phyloP scores from a whole-genome alignment of 768 basidiomycete genomes.

The Tulasnella sp. region DNA sequence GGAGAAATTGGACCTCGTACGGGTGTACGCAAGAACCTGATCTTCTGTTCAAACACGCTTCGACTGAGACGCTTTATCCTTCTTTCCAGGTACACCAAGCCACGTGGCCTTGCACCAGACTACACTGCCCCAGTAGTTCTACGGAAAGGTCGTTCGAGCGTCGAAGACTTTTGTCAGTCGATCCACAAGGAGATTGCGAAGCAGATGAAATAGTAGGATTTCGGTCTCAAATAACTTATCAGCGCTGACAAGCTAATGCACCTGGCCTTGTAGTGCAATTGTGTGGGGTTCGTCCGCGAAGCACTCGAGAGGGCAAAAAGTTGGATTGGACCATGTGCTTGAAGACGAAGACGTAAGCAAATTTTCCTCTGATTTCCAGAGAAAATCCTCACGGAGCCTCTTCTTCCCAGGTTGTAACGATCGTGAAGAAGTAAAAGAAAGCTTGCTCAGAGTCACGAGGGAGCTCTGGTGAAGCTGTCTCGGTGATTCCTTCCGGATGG shows the following conservation, averaged over 20 bases:
- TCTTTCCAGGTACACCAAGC: slow-evolving; percentile 74
- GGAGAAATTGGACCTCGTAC: slow-evolving; percentile 87
- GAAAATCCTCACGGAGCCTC: slow-evolving; percentile 34
- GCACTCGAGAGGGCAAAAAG: slow-evolving; percentile 94
- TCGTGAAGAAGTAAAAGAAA: slow-evolving; percentile 55
- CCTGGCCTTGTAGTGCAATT: slow-evolving; percentile 59
- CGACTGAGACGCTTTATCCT: background rate
- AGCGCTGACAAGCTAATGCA: background rate
- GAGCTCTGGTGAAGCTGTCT: background rate
- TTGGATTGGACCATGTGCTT: slow-evolving; percentile 81
- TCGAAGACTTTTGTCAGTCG: slow-evolving; percentile 90
- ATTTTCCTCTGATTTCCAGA: background rate
- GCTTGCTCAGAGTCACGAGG: background rate
- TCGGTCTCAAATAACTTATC: background rate
- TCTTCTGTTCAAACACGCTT: background rate
- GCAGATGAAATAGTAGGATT: slow-evolving; percentile 90
- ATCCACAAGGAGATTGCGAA: slow-evolving; percentile 98
- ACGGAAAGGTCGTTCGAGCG: slow-evolving; percentile 47
- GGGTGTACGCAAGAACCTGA: slow-evolving; percentile 57
- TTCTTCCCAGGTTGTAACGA: slow-evolving; percentile 56
- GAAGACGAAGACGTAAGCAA: slow-evolving; percentile 82
- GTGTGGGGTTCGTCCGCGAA: slow-evolving; percentile 99
- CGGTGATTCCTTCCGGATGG: background rate
- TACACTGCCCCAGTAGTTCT: slow-evolving; percentile 91
- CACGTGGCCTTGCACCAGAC: slow-evolving; percentile 87